Evolutionary conservation across 2,329 filamentous ascomycete species (phyloP), one percentile per base, ranked within the genome.

Genomic region (Beauveria pseudobassiana): DNA sequence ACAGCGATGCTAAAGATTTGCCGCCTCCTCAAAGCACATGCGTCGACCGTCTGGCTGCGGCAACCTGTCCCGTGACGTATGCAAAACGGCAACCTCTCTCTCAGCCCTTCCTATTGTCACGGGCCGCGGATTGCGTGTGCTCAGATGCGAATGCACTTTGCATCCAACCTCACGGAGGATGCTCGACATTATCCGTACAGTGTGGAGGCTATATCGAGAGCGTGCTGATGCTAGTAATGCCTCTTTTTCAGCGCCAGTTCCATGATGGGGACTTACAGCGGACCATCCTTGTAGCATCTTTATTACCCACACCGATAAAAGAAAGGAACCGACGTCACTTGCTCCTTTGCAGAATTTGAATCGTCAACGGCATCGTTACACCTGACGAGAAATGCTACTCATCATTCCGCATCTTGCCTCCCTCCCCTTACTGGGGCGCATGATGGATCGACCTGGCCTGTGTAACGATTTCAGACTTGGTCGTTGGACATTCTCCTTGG

Each of bases 281-380:
- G 30, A 16, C 20, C 30, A 42, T 46, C 45, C 28, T 20, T 58
- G 45, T 22, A 28, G 55, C 45, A n/a, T 22, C 16, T 28, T 40
- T n/a, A 9, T 40, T 45, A 56, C 40, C 40, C 53, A 30, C 42
- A 30, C 42, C 26, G 16, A 30, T 30, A 46, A 22, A n/a, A 45
- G 30, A 34, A 12, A 45, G 22, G 55, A 22, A 57, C 54, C 55
- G 55, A 58, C 55, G 55, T 58, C 54, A 57, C 45, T 42, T n/a
- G n/a, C 40, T 38, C 18, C 38, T n/a, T 43, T 48, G 54, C 55
- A 18, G 43, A 50, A 50, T 28, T 50, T 28, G 45, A 20, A 40
- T 50, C 34, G 9, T 14, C 55, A 58, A 28, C 3, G 20, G 30
- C 55, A 42, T 49, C 55, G 16, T 50, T 10, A 28, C 16, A 45